These are phyloP conservation scores for Sarocladium brachiariae DNA, from an alignment of 2,329 filamentous ascomycete species.

Conservation along the genomic window DNA sequence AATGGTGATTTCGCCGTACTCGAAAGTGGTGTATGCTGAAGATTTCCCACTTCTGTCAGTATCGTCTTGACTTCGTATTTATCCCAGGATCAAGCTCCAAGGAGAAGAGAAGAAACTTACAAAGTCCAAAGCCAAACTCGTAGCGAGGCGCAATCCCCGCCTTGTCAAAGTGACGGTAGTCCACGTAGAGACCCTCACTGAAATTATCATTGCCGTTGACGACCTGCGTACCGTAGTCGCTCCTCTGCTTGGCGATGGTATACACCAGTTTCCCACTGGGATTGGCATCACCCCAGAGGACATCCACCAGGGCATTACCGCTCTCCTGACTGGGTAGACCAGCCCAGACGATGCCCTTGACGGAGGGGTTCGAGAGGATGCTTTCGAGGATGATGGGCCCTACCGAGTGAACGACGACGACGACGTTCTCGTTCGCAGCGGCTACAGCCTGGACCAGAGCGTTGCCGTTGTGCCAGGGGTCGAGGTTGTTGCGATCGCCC, in stretches of 20 bases:
- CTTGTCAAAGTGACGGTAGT: slow-evolving; percentile 71
- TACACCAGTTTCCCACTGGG: slow-evolving; percentile 65
- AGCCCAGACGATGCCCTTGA: slow-evolving; percentile 64
- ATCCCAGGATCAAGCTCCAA: too few species aligned
- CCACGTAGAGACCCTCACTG: slow-evolving; percentile 68
- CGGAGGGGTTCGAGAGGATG: slow-evolving; percentile 48
- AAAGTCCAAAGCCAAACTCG: slow-evolving; percentile 70
- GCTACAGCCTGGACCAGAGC: slow-evolving; percentile 56
- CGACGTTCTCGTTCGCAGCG: slow-evolving; percentile 56
- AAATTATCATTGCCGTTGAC: slow-evolving; percentile 44
- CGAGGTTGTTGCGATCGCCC: slow-evolving; percentile 59
- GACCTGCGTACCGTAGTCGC: slow-evolving; percentile 37
- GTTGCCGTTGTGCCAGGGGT: slow-evolving; percentile 58
- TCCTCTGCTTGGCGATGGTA: slow-evolving; percentile 40
- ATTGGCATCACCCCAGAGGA: slow-evolving; percentile 63
- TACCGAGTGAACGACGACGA: slow-evolving; percentile 66
- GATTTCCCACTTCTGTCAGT: too few species aligned
- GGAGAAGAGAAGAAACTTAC: too few species aligned
- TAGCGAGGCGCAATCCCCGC: slow-evolving; percentile 55
- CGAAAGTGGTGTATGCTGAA: slow-evolving; percentile 61
- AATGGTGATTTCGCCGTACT: slow-evolving; percentile 42
- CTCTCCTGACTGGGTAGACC: slow-evolving; percentile 78
- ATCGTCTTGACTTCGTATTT: too few species aligned
- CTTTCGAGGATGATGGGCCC: slow-evolving; percentile 64
- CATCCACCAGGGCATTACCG: slow-evolving; percentile 68